Evolutionary conservation across 192 early-diverging fungal species (phyloP), one percentile per base, ranked within the genome.

Genomic region (Linnemannia elongata): DNA sequence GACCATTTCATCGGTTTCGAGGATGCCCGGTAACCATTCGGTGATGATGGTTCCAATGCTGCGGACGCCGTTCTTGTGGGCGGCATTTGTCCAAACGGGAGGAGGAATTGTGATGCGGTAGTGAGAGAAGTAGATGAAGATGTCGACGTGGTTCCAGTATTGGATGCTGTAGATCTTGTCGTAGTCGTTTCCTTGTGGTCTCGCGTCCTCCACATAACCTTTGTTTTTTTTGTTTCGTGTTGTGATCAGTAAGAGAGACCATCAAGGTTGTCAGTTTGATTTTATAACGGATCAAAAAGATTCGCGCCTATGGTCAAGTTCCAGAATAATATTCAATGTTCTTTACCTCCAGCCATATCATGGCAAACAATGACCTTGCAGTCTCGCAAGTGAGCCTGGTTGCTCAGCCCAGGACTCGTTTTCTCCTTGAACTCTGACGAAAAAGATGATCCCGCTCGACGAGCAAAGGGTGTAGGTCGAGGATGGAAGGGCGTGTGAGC

Each of bases 41-140:
- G 91, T 90, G 42, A 95, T 91, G 55, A 94, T 90, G 3, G 93
- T 95, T n/a, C 90, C 93, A 22, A 94, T 82, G 35, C 87, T 78
- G 10, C 82, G 76, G 6, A 94, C 90, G 36, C 92, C 92, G 76
- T 95, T 95, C 44, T 90, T 82, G 76, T 95, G 94, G 13, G 89
- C 89, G 0, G 92, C 92, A 63, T 94, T 93, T 0, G 90, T 93
- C 94, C 94, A 95, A 39, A 87, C 84, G 0, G 85, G 82, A 4
- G 94, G 94, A 0, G 94, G 94, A 33, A 95, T 91, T 10, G 93
- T 69, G 24, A 93, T 78, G 9, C 93, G 89, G 33, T 83, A 42
- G 77, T 95, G 94, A 0, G 89, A 90, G 81, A 95, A 95, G 80
- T 92, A 95, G 42, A 93, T 91, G 78, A 95, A 95, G 12, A 85